Evolutionary conservation across 2,329 filamentous ascomycete species (phyloP).

Genomic region (Aspergillus niger): DNA sequence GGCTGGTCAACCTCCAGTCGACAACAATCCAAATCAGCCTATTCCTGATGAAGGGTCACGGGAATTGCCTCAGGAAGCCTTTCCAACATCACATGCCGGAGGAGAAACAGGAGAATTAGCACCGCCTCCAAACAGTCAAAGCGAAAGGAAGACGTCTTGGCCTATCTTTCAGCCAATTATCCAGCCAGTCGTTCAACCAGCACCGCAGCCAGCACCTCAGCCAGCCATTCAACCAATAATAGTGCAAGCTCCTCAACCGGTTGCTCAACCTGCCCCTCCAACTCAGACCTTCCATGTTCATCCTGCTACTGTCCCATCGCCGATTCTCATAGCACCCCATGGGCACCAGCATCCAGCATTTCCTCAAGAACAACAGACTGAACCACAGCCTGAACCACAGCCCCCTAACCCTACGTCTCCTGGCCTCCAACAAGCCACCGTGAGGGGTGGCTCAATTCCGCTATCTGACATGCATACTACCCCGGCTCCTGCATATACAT

Average conservation of each 20-base stretch:
- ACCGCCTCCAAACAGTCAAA: background rate
- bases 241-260: conserved; percentile 4
- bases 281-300: conserved; percentile 16
- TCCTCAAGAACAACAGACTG: conserved; percentile 52
- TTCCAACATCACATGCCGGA: background rate
- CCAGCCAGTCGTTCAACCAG: conserved; percentile 2
- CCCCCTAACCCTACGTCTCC: conserved; percentile 66
- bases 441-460: conserved; percentile 61
- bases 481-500: conserved; percentile 37
- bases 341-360: conserved; percentile 57
- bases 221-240: conserved; percentile 5
- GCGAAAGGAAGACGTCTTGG: conserved; percentile 10
- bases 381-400: conserved; percentile 40
- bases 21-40: background rate
- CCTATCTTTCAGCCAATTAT: conserved; percentile 17
- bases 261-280: conserved; percentile 13
- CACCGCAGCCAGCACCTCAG: conserved; percentile 9
- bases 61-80: background rate
- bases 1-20: background rate
- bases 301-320: conserved; percentile 43
- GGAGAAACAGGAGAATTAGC: background rate
- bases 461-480: conserved; percentile 59
- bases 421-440: conserved; percentile 63
- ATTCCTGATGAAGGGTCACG: background rate
- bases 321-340: conserved; percentile 57